Base-by-base conservation (phyloP, 2,329 filamentous ascomycete species). In the Aspergillus pseudotamarii region DNA sequence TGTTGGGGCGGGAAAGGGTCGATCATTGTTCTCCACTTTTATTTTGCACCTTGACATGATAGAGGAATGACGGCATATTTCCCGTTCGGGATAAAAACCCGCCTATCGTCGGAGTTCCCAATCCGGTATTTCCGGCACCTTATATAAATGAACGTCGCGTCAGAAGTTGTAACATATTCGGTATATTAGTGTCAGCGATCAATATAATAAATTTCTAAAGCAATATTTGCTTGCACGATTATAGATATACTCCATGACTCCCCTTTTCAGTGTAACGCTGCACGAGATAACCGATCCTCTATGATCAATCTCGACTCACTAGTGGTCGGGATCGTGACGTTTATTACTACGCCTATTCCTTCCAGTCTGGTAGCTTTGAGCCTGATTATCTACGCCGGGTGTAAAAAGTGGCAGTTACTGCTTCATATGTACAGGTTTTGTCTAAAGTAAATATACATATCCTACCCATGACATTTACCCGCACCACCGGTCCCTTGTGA, bases 401-500 rank as follows among this genome's bases (percentile, higher is more conserved):
- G 34, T 36, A 36, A 36, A 36, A 36, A 6, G 14, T 14, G 34
- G 12, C 8, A 30, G 5, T 30, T 6, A 1, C 9, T 4, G 30
- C 30, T 6, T 6, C 6, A 32, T 11, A 32, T 11, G 10, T 2
- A 9, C 10, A 9, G 30, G 9, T 32, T 32, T 32, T 34, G 30
- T 11, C 32, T 34, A 34, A 34, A 9, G 3, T 11, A 36, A 3
- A 36, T 43, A 21, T n/a, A 64, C 32, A 30, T n/a, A 48, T 63
- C 28, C 41, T 3, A 26, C 58, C 34, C 56, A 62, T 62, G 6
- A 38, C 38, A 26, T 67, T 72, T 3, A 73, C 67, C 48, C 71
- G 65, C 16, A 68, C 70, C 48, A 76, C 75, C 4, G 73, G 74
- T 11, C 73, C 73, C 57, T 69, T 68, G 59, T 76, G 76, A 6